Evolutionary conservation across 1,284 basidiomycete species (phyloP), one percentile per base, ranked within the genome.

Genomic region (Fistulina hepatica): DNA sequence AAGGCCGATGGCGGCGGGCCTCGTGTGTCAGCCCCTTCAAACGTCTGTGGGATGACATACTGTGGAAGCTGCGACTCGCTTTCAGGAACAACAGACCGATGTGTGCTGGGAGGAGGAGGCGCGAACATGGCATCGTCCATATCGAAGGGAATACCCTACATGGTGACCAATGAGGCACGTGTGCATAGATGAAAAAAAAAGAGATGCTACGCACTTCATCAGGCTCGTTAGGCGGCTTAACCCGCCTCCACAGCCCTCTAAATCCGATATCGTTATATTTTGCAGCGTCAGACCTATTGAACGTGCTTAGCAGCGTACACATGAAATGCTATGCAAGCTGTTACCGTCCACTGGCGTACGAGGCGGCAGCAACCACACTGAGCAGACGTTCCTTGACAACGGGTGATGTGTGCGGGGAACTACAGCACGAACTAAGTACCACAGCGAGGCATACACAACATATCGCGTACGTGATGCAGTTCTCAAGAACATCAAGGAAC

Each of bases 51-150:
- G n/a, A n/a, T n/a, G n/a, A n/a, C n/a, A n/a, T n/a, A n/a, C n/a
- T n/a, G n/a, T n/a, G n/a, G n/a, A n/a, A n/a, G n/a, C n/a, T n/a
- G n/a, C n/a, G n/a, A n/a, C n/a, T n/a, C n/a, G n/a, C n/a, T n/a
- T n/a, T n/a, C n/a, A n/a, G n/a, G n/a, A n/a, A n/a, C n/a, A n/a
- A n/a, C n/a, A n/a, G n/a, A n/a, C n/a, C n/a, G n/a, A n/a, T 35
- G 39, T 17, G 52, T 52, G 19, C 52, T 44, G 17, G 52, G 48
- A 10, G 64, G 56, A 0, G 76, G 75, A 0, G 81, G 81, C 46
- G 71, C 77, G 50, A 85, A 79, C 76, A 86, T 83, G 1, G 74
- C 67, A 44, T 86, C 82, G 12, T 78, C 73, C 2, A 67, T 71
- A 46, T 84, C 75, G 44, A 86, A 76, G 0, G 82, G 83, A 10